A percentile compares a stretch with the other conserved stretches of the same genome.
Conservation (phyloP, 2,329 filamentous ascomycete genomes). For the Nigrospora sphaerica region DNA sequence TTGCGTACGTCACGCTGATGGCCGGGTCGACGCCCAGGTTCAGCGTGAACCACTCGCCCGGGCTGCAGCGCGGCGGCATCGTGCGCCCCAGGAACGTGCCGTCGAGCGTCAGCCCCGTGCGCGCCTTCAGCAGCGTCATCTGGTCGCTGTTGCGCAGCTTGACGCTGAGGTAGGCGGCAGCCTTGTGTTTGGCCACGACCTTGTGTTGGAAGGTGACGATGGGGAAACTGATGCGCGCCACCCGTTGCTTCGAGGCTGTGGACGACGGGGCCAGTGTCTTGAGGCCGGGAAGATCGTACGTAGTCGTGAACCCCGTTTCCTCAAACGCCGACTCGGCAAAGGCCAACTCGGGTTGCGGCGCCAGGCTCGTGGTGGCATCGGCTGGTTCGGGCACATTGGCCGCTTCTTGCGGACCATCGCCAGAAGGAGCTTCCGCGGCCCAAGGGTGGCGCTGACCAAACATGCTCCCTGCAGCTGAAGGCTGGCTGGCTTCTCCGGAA, state of each 20-base stretch:
- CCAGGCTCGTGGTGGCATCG: conserved; percentile 13
- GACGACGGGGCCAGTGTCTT: conserved; percentile 49
- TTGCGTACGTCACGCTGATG: conserved; percentile 47
- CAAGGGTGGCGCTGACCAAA: no score
- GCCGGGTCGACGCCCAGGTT: conserved; percentile 53
- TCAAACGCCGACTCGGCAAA: conserved; percentile 49
- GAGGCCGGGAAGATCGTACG: conserved; percentile 51
- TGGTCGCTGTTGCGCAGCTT: conserved; percentile 47
- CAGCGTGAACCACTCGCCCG: conserved; percentile 46
- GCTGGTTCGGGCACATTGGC: neutral
- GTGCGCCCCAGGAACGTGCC: conserved; percentile 54
- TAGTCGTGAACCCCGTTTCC: conserved; percentile 52
- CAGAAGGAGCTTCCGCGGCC: no score
- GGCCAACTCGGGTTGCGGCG: conserved; percentile 22
- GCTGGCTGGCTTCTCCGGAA: no score
- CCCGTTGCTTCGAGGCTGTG: conserved; percentile 49
- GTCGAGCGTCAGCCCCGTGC: conserved; percentile 54
- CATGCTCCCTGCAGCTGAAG: no score
- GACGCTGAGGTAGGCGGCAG: conserved; percentile 53
- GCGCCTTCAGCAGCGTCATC: conserved; percentile 48
- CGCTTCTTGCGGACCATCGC: no score
- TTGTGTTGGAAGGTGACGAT: conserved; percentile 48
- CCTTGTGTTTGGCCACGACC: conserved; percentile 53
- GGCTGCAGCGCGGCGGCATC: conserved; percentile 45
- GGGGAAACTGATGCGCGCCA: conserved; percentile 45